phyloP scores from a whole-genome alignment of 169 alveolate species.

The Plasmodium berghei region DNA sequence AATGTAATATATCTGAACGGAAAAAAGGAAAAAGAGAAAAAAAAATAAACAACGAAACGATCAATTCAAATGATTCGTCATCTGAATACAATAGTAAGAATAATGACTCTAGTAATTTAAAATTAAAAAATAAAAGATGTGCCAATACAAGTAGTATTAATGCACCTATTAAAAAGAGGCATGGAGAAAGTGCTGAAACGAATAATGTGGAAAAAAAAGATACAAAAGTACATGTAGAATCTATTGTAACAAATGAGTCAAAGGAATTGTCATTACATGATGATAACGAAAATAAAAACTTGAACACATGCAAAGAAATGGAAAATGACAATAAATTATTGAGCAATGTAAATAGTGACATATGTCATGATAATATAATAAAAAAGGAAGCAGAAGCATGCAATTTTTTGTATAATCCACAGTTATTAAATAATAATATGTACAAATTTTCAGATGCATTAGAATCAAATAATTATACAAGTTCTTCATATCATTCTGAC shows the following conservation, averaged over 20 bases:
- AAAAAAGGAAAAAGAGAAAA: conserved; percentile 9
- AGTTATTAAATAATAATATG: background rate
- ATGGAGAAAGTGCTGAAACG: background rate
- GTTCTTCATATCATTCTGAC: conserved; percentile 35
- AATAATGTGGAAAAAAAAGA: background rate
- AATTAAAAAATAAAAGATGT: background rate
- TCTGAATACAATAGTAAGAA: background rate
- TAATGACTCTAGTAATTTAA: background rate
- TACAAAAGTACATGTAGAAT: background rate
- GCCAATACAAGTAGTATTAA: background rate
- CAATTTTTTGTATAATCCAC: background rate
- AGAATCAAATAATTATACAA: background rate
- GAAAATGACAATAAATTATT: no score
- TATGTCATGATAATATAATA: background rate
- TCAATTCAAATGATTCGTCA: background rate
- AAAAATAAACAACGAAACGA: background rate
- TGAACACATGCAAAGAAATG: no score
- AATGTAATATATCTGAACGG: background rate
- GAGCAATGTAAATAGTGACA: no score
- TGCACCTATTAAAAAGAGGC: background rate
- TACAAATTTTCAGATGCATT: background rate
- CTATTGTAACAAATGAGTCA: background rate
- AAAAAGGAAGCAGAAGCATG: conserved; percentile 2
- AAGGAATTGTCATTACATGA: background rate
- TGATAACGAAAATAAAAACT: background rate